Evolutionary conservation across 352 stramenopile genomes (phyloP).

Genomic region (Phytopythium delawarense): DNA sequence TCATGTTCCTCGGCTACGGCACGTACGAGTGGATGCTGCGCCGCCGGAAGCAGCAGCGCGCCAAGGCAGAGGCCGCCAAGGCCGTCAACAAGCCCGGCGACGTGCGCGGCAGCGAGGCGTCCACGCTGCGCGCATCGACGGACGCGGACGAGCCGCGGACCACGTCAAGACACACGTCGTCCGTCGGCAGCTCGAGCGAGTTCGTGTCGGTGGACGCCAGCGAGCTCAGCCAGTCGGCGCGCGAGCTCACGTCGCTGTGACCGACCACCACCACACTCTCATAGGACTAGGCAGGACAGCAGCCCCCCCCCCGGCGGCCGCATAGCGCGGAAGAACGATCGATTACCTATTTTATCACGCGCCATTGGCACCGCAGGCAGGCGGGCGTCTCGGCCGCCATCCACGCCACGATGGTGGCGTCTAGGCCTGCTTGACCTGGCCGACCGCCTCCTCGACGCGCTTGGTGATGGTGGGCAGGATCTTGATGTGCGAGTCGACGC

Average conservation of each 20-base stretch:
- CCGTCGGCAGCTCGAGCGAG: slow-evolving; percentile 31
- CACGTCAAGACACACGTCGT: slow-evolving; percentile 26
- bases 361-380: not conserved
- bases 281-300: not conserved
- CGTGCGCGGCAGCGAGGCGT: slow-evolving; percentile 16
- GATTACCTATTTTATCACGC: slow-evolving; percentile 10
- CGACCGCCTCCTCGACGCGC: slow-evolving; percentile 66
- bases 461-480: slow-evolving; percentile 71
- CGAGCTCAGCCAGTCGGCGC: not conserved
- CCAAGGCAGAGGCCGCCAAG: slow-evolving; percentile 53
- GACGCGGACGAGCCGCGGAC: slow-evolving; percentile 10
- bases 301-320: not conserved
- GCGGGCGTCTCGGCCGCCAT: no score
- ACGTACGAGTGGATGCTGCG: slow-evolving; percentile 89
- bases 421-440: slow-evolving; percentile 62
- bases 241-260: slow-evolving; percentile 24
- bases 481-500: slow-evolving; percentile 74
- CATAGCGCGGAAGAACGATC: not conserved
- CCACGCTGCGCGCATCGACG: slow-evolving; percentile 3
- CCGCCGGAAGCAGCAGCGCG: slow-evolving; percentile 59
- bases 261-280: not conserved
- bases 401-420: no score
- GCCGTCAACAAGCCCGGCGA: slow-evolving; percentile 15
- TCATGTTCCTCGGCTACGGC: slow-evolving; percentile 74
- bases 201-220: slow-evolving; percentile 24